Conservation (phyloP, 2,329 filamentous ascomycete genomes). For the Epichloe coenophiala region DNA sequence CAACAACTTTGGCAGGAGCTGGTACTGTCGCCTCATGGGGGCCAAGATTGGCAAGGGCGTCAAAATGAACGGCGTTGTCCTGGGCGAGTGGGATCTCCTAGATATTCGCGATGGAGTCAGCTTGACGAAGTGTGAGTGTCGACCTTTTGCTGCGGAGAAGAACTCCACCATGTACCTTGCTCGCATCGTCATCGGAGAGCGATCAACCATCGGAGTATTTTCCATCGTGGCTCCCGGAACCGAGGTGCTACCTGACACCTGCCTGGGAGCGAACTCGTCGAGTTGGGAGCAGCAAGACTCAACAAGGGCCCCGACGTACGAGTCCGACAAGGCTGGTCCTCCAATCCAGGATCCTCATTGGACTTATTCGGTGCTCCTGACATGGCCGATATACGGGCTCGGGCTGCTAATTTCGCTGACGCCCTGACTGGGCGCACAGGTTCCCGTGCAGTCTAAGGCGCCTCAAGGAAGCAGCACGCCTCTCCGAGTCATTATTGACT, state of each 20-base stretch:
- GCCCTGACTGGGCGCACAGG: slow-evolving; percentile 29
- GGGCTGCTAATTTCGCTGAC: slow-evolving; percentile 27
- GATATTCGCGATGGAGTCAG: slow-evolving; percentile 35
- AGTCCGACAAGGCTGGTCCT: slow-evolving; percentile 28
- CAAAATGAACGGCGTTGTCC: slow-evolving; percentile 25
- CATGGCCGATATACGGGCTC: slow-evolving; percentile 26
- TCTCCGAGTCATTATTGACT: slow-evolving; percentile 29
- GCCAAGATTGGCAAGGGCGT: slow-evolving; percentile 39
- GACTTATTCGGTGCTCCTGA: slow-evolving; percentile 26
- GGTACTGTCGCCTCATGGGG: slow-evolving; percentile 39
- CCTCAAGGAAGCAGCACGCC: slow-evolving; percentile 20
- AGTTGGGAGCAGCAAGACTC: slow-evolving; percentile 39
- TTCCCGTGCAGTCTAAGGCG: slow-evolving; percentile 29
- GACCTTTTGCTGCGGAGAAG: slow-evolving; percentile 39
- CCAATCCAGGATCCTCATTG: slow-evolving; percentile 29
- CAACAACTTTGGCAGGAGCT: slow-evolving; percentile 23
- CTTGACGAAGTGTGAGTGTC: slow-evolving; percentile 32
- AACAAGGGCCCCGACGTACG: slow-evolving; percentile 16
- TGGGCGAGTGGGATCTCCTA: slow-evolving; percentile 44
- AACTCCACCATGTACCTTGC: slow-evolving; percentile 45
- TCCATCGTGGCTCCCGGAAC: slow-evolving; percentile 38
- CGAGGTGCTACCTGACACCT: slow-evolving; percentile 31
- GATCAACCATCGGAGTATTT: slow-evolving; percentile 31
- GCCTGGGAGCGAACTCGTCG: slow-evolving; percentile 42
- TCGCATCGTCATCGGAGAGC: slow-evolving; percentile 33